A percentile compares a stretch with the other conserved stretches of the same genome.
Conservation (phyloP, 2,329 filamentous ascomycete species). For the Plenodomus lindquistii region DNA sequence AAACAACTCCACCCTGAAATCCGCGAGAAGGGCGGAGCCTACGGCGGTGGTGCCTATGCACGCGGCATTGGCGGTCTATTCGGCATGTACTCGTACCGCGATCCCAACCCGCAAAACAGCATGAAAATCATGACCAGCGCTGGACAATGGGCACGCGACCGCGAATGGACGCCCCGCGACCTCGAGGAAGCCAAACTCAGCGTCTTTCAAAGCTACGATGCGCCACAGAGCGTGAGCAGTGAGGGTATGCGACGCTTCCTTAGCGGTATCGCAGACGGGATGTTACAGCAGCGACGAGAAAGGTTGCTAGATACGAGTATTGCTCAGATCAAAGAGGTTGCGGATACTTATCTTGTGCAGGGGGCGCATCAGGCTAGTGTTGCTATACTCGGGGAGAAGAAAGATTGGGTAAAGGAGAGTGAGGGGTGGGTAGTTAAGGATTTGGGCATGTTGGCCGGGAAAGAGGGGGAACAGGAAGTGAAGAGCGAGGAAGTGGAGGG, state of each 20-base stretch:
- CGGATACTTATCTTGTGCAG: slow-evolving; percentile 79
- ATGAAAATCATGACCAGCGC: slow-evolving; percentile 81
- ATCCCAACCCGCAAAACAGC: slow-evolving; percentile 91
- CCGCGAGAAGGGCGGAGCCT: slow-evolving; percentile 94
- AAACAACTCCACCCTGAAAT: slow-evolving; percentile 98
- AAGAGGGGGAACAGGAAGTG: slow-evolving; percentile 15
- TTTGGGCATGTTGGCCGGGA: slow-evolving; percentile 64
- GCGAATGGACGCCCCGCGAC: slow-evolving; percentile 79
- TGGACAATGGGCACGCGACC: slow-evolving; percentile 80
- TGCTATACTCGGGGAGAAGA: slow-evolving; percentile 81
- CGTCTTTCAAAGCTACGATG: slow-evolving; percentile 90
- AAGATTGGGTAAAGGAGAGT: slow-evolving; percentile 66
- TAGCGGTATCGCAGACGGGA: slow-evolving; percentile 81
- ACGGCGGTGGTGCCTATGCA: slow-evolving; percentile 87
- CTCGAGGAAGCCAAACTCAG: slow-evolving; percentile 95
- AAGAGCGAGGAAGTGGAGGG: slow-evolving; percentile 31
- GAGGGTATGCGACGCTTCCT: slow-evolving; percentile 88
- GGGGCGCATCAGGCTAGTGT: slow-evolving; percentile 65
- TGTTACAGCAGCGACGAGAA: slow-evolving; percentile 83
- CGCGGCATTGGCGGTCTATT: slow-evolving; percentile 82
- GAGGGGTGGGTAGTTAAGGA: slow-evolving; percentile 77
- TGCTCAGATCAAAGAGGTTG: slow-evolving; percentile 77
- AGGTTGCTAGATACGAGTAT: slow-evolving; percentile 83
- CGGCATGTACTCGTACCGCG: slow-evolving; percentile 94
- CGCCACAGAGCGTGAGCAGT: slow-evolving; percentile 80